Evolutionary conservation across 2,329 filamentous ascomycete genomes (phyloP).

Genomic region (Sclerotinia trifoliorum): DNA sequence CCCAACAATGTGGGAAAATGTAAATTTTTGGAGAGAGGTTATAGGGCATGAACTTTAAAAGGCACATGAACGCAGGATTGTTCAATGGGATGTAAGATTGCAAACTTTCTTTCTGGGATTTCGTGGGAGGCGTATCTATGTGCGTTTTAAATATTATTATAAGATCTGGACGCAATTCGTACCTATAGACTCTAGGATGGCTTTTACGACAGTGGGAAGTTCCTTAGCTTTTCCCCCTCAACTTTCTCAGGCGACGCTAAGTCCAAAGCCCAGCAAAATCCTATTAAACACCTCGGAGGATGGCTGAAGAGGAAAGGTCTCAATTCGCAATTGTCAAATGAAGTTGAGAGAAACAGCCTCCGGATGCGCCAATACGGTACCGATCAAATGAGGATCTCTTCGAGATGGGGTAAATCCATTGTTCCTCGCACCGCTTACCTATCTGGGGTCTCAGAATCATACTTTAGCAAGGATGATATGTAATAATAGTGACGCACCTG

Average conservation of each 20-base stretch:
- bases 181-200: not conserved
- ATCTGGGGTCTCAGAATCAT: not conserved
- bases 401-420: not conserved
- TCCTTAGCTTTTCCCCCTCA: too few relatives aligned
- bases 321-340: not conserved
- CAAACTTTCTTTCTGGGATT: not conserved
- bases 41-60: not conserved
- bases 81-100: not conserved
- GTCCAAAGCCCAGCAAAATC: not conserved
- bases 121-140: not conserved
- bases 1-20: not conserved
- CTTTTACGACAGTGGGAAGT: not conserved
- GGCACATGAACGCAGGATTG: conserved; percentile 16
- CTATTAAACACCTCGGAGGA: not conserved
- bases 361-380: not conserved
- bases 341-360: not conserved
- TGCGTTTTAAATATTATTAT: not conserved
- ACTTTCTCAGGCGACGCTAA: not conserved
- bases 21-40: not conserved
- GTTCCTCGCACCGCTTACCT: not conserved
- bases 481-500: not conserved
- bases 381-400: conserved; percentile 11
- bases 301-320: conserved; percentile 2
- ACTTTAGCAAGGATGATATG: not conserved
- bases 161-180: not conserved